Evolutionary conservation across 2,329 filamentous ascomycete genomes (phyloP), one percentile per base, ranked within the genome.

Genomic region (Lasiodiplodia theobromae): DNA sequence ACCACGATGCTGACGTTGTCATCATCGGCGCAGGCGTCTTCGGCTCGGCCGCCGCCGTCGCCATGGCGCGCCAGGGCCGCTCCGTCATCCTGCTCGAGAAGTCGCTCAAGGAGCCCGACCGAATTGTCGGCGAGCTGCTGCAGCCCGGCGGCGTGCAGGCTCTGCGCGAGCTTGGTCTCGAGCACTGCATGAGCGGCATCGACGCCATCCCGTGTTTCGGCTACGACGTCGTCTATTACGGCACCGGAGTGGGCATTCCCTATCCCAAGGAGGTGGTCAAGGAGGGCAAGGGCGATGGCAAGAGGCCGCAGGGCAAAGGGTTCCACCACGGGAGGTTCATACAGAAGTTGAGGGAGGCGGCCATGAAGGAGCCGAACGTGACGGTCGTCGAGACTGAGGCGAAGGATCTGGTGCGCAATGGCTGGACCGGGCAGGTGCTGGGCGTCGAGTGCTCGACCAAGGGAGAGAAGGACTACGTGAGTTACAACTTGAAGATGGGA

Each of bases 271-370:
- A 90, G 69, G 72, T 25, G 74, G 75, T 28, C 28, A 28, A 38
- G 75, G 66, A 69, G 18, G 40, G 16, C 71, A 75, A 69, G 67
- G 77, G 78, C 70, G 28, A 28, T 28, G 73, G 75, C 54, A 84
- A 83, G 72, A 81, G 85, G 71, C 90, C 92, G 2, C 86, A 93
- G 76, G 96, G 96, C 49, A 85, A 91, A 71, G 88, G 88, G 57
- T 99, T 99, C 79, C 96, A 99, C 83, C 96, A 99, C 82, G 96
- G 96, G 57, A 89, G 93, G 73, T 97, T 99, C 81, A 93, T 99
- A 74, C 88, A 86, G 81, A 90, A 92, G 77, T 83, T 99, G 72
- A 89, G 96, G 69, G 86, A 86, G 73, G 91, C 92, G 31, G 96
- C 94, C 68, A 82, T 89, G 76, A 85, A 82, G 21, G 90, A 94